Conservation (phyloP, 1,284 basidiomycete species). For the Exsudoporus floridanus region DNA sequence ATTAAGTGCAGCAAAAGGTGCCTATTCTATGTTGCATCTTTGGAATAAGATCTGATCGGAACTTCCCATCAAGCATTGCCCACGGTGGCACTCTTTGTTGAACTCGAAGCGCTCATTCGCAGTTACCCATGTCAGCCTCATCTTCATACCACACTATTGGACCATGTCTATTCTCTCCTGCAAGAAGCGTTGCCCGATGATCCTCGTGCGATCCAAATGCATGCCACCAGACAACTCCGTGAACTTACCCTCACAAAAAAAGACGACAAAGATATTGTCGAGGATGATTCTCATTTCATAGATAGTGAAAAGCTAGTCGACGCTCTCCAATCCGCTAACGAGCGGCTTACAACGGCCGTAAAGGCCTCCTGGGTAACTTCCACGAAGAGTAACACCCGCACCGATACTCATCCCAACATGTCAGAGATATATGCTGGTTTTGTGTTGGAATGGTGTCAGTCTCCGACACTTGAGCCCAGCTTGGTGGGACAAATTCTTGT, state of each 20-base stretch:
- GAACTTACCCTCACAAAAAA: constrained; percentile 18
- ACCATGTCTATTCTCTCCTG: constrained; percentile 54
- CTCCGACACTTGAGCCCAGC: constrained; percentile 46
- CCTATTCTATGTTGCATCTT: constrained; percentile 13
- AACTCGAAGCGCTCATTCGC: constrained; percentile 53
- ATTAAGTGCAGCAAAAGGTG: constrained; percentile 64
- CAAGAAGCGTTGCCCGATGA: constrained; percentile 46
- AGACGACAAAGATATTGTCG: constrained; percentile 1
- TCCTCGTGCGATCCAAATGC: constrained; percentile 52
- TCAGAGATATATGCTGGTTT: constrained; percentile 55
- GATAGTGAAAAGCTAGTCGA: constrained; percentile 54
- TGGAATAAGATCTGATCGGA: not conserved
- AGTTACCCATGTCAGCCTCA: constrained; percentile 52
- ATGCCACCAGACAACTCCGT: constrained; percentile 46
- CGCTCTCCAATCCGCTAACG: constrained; percentile 56
- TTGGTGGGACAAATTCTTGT: constrained; percentile 47
- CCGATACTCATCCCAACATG: constrained; percentile 36
- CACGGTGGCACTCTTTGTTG: constrained; percentile 56
- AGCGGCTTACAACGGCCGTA: constrained; percentile 45
- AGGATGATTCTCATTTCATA: constrained; percentile 6
- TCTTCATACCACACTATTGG: constrained; percentile 50
- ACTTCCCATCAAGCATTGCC: constrained; percentile 48
- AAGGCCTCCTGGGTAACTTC: constrained; percentile 12
- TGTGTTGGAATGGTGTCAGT: constrained; percentile 53
- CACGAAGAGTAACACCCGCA: constrained; percentile 6